Evolutionary conservation across 2,329 filamentous ascomycete species (phyloP).

Genomic region (Pseudogymnoascus sp.): DNA sequence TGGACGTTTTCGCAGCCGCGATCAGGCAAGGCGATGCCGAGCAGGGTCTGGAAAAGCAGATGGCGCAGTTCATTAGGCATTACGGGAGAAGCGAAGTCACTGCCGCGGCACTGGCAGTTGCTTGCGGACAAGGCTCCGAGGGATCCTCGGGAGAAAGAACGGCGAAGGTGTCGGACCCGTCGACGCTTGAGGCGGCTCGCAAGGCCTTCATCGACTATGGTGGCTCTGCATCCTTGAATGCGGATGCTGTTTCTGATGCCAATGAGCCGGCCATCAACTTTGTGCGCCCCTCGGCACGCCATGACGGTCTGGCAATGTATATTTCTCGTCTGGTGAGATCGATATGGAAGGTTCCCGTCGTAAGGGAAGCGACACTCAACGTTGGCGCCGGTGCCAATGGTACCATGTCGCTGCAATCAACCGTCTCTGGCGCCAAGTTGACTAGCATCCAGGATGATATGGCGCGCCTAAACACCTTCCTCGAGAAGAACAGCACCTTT

Average conservation of each 20-base stretch:
- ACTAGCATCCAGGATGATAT: slow-evolving; percentile 72
- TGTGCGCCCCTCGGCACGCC: slow-evolving; percentile 79
- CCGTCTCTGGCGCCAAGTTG: slow-evolving; percentile 61
- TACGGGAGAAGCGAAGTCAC: slow-evolving; percentile 88
- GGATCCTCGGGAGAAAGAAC: slow-evolving; percentile 61
- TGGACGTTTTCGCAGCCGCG: slow-evolving; percentile 84
- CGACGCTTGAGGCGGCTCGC: slow-evolving; percentile 77
- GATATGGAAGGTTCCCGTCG: slow-evolving; percentile 76
- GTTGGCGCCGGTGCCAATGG: slow-evolving; percentile 41
- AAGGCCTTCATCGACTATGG: slow-evolving; percentile 89
- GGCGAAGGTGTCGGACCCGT: slow-evolving; percentile 68
- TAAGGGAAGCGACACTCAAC: slow-evolving; percentile 37
- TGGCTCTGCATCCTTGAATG: slow-evolving; percentile 75
- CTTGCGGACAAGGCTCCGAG: slow-evolving; percentile 87
- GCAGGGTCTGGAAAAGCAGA: slow-evolving; percentile 73
- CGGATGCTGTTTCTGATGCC: slow-evolving; percentile 59
- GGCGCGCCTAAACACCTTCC: slow-evolving; percentile 70
- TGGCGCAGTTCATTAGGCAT: slow-evolving; percentile 73
- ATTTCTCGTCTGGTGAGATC: slow-evolving; percentile 80
- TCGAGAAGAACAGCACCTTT: slow-evolving; percentile 78
- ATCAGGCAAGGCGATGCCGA: slow-evolving; percentile 67
- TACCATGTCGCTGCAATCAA: slow-evolving; percentile 57
- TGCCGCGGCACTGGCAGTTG: slow-evolving; percentile 85
- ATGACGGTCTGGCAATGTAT: slow-evolving; percentile 82
- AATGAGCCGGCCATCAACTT: slow-evolving; percentile 66